Evolutionary conservation across 768 basidiomycete species (phyloP).

Genomic region (Panaeolus papilionaceus): DNA sequence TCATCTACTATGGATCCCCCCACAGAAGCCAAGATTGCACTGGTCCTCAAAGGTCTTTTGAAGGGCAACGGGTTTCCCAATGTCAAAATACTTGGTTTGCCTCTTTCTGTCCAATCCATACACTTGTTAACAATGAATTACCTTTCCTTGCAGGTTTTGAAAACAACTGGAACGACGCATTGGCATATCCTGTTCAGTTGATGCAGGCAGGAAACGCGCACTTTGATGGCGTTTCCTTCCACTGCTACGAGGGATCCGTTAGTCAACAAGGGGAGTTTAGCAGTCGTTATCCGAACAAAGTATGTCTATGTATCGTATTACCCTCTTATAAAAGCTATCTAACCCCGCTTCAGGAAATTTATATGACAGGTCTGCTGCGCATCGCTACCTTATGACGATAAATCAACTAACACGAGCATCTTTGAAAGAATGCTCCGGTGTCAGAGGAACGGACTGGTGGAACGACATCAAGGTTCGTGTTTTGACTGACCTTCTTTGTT

Average conservation of each 20-base stretch:
- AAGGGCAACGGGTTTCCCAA: constrained; percentile 61
- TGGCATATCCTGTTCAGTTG: constrained; percentile 61
- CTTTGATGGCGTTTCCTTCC: constrained; percentile 72
- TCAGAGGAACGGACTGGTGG: constrained; percentile 74
- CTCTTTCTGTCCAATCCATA: neutral
- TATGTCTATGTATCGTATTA: constrained; percentile 23
- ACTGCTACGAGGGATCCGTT: constrained; percentile 67
- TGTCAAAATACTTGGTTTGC: constrained; percentile 64
- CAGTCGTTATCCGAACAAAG: constrained; percentile 58
- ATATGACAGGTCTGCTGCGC: constrained; percentile 43
- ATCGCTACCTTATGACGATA: neutral
- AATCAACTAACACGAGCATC: constrained; percentile 5
- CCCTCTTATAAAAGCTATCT: constrained; percentile 1
- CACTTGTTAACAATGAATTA: neutral
- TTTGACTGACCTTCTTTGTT: neutral
- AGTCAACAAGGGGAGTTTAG: constrained; percentile 60
- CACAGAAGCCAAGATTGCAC: constrained; percentile 62
- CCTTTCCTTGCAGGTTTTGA: constrained; percentile 40
- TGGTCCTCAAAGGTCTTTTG: constrained; percentile 57
- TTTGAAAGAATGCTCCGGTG: constrained; percentile 63
- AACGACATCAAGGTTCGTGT: constrained; percentile 67
- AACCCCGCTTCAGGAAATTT: constrained; percentile 43
- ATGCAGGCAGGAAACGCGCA: constrained; percentile 61
- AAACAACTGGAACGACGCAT: constrained; percentile 74
- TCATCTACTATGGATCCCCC: constrained; percentile 54